Evolutionary conservation across 2,329 filamentous ascomycete species (phyloP), one percentile per base, ranked within the genome.

Genomic region (Nothomitra cinnamomea): DNA sequence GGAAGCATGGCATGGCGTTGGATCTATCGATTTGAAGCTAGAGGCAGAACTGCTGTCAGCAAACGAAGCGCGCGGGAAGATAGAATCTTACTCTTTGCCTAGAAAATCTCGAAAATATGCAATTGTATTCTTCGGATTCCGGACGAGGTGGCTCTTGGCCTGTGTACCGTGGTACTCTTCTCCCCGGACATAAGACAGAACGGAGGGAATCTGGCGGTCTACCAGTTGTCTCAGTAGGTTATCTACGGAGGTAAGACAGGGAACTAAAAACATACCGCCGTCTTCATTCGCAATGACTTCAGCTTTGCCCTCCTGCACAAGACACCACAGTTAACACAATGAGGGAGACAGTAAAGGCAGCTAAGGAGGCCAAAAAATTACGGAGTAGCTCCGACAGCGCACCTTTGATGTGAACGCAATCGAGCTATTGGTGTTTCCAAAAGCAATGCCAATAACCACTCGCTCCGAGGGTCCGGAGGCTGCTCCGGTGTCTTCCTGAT

Each of bases 241-340:
- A 47, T 50, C 19, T n/a, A n/a, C 24, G 24, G n/a, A 28, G 40
- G 4, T 1, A 8, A 41, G 5, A 28, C n/a, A n/a, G n/a, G n/a
- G n/a, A n/a, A n/a, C n/a, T n/a, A n/a, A n/a, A n/a, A n/a, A 43
- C 80, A 65, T 67, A 88, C 87, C 87, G 76, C 92, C 92, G 66
- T 96, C 92, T 74, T 96, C 92, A 72, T 98, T 96, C 65, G 92
- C 92, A 72, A 98, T 96, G 59, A 98, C 90, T 68, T 95, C 87
- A 59, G 88, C 83, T 75, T 94, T 94, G 70, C 94, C 90, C 65
- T 96, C 90, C 76, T 78, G 58, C 57, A 58, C 8, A 22, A n/a
- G 25, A 41, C n/a, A 21, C 19, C 13, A 13, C 22, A 4, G 5
- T 53, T 53, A 42, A 22, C n/a, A 53, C 40, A 4, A 41, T 42